phyloP scores from a whole-genome alignment of 2,329 filamentous ascomycete species.

The Ascochyta koolunga region DNA sequence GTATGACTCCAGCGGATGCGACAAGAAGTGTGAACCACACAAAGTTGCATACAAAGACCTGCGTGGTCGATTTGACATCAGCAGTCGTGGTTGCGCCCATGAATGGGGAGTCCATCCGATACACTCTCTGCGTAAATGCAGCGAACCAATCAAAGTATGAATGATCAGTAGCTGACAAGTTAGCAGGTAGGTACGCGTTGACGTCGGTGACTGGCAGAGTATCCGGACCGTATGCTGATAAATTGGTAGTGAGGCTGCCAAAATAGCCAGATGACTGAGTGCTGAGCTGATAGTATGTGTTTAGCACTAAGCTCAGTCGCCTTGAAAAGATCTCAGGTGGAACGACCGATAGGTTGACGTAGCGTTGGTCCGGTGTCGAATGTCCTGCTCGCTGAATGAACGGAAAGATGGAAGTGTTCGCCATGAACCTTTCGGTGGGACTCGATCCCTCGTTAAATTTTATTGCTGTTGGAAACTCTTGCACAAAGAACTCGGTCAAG shows the following conservation, averaged over 20 bases:
- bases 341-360: conserved; percentile 22
- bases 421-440: conserved; percentile 31
- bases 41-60: conserved; percentile 38
- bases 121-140: conserved; percentile 4
- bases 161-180: too few species aligned
- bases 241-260: conserved; percentile 27
- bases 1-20: conserved; percentile 20
- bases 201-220: conserved; percentile 29
- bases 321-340: conserved; percentile 24
- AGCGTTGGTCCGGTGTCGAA: background rate
- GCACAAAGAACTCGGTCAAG: conserved; percentile 9
- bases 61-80: conserved; percentile 4
- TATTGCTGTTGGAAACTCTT: conserved; percentile 24
- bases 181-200: background rate
- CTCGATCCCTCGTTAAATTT: conserved; percentile 19
- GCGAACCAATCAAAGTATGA: too few species aligned
- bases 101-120: conserved; percentile 22
- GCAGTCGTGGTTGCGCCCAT: conserved; percentile 36
- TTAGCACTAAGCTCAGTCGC: conserved; percentile 31
- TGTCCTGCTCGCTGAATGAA: conserved; percentile 21
- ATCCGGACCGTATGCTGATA: conserved; percentile 35
- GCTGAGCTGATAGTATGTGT: conserved; percentile 43
- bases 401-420: conserved; percentile 28
- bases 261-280: conserved; percentile 32
- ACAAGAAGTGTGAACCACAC: conserved; percentile 39